Conservation (phyloP, 2,329 filamentous ascomycete species). For the Colletotrichum neosansevieriae region DNA sequence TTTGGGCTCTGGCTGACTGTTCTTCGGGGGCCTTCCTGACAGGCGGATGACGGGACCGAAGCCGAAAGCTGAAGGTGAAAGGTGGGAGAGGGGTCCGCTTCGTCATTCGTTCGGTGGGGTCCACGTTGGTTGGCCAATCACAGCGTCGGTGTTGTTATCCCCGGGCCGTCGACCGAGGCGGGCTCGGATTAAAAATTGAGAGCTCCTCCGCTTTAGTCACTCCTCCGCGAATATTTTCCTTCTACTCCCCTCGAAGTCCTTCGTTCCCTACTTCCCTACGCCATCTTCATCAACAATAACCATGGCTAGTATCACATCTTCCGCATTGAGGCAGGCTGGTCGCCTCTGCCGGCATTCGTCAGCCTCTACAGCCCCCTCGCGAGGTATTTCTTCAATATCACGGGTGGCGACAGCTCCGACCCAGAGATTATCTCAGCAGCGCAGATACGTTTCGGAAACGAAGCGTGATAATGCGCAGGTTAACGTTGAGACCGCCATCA, state of each 20-base stretch:
- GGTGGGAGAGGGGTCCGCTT: constrained; percentile 11
- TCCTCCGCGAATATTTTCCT: constrained; percentile 19
- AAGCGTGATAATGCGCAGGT: constrained; percentile 85
- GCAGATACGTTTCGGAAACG: constrained; percentile 87
- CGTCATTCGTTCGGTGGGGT: constrained; percentile 30
- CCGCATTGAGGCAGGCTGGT: constrained; percentile 81
- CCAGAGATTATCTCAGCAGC: constrained; percentile 51
- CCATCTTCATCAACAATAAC: constrained; percentile 41
- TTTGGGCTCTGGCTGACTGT: background rate
- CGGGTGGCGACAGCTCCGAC: constrained; percentile 48
- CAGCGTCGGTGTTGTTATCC: constrained; percentile 24
- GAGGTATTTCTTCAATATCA: constrained; percentile 49
- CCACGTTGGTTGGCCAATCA: constrained; percentile 19
- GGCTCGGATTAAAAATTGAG: constrained; percentile 22
- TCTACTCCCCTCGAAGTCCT: constrained; percentile 38
- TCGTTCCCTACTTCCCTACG: constrained; percentile 37
- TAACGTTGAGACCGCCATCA: constrained; percentile 84
- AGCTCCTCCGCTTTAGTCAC: constrained; percentile 24
- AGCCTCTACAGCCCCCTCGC: constrained; percentile 49
- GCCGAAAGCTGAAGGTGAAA: background rate
- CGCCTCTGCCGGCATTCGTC: constrained; percentile 62
- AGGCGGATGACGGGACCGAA: constrained; percentile 13
- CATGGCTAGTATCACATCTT: constrained; percentile 76
- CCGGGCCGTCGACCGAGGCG: constrained; percentile 31
- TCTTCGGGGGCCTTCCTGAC: constrained; percentile 6